phyloP scores from a whole-genome alignment of 306 rosid species.

The Lathyrus tuberosus region DNA sequence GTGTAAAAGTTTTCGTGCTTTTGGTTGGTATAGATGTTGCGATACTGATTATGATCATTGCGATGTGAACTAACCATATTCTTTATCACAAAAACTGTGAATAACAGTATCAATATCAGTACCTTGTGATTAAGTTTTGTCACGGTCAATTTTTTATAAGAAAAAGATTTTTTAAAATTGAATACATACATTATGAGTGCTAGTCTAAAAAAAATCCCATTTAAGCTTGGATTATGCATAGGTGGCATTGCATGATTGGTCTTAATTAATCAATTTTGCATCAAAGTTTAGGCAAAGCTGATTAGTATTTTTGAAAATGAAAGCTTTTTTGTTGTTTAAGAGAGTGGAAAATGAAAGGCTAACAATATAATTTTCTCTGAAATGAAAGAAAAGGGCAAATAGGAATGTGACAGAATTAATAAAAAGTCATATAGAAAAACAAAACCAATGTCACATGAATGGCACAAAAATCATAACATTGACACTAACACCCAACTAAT shows the following conservation, averaged over 20 bases:
- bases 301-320: no score
- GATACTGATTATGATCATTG: no score
- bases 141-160: no score
- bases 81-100: no score
- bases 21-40: no score
- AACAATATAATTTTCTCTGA: constrained; percentile 35
- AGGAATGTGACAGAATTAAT: constrained; percentile 30
- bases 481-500: constrained; percentile 11
- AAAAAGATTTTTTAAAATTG: background rate
- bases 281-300: background rate
- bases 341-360: constrained; percentile 27
- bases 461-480: constrained; percentile 38
- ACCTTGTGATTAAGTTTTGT: no score
- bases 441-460: constrained; percentile 39
- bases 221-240: constrained; percentile 17
- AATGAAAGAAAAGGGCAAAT: constrained; percentile 31
- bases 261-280: constrained; percentile 4
- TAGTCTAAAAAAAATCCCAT: constrained; percentile 24
- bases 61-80: no score
- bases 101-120: no score
- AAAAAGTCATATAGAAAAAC: constrained; percentile 10
- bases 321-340: no score
- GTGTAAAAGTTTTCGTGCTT: no score
- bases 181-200: constrained; percentile 5
- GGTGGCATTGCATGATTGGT: constrained; percentile 38